Evolutionary conservation across 257 asterid species (phyloP).

Genomic region (Handroanthus guayacan): DNA sequence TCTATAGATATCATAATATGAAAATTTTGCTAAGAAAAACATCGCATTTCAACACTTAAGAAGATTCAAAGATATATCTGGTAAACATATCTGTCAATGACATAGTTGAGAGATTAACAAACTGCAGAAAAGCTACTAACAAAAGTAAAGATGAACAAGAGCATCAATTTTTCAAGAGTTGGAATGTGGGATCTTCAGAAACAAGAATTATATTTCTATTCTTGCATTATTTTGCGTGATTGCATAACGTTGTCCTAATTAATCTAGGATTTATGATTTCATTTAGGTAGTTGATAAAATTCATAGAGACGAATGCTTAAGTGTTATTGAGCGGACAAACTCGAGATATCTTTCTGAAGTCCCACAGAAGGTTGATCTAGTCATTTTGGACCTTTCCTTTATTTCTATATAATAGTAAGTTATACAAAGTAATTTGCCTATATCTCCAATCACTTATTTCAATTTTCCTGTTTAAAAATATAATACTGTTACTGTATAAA

Average conservation of each 20-base stretch:
- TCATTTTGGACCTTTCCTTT: constrained; percentile 94
- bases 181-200: not conserved
- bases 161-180: not conserved
- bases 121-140: not conserved
- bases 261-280: constrained; percentile 31
- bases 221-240: not conserved
- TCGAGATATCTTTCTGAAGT: constrained; percentile 88
- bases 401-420: constrained; percentile 86
- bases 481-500: not conserved
- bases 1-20: not conserved
- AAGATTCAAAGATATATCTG: not conserved
- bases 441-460: no score
- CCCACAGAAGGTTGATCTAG: constrained; percentile 93
- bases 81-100: not conserved
- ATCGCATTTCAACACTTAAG: not conserved
- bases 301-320: constrained; percentile 73
- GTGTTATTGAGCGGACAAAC: constrained; percentile 87
- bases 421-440: not conserved
- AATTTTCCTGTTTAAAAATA: no score
- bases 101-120: constrained; percentile 15
- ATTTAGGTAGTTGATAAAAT: constrained; percentile 92
- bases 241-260: constrained; percentile 19
- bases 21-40: not conserved
- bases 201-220: not conserved
- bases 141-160: constrained; percentile 6